Evolutionary conservation across 441 rosid species (phyloP).

Genomic region (Erysimum cheiri): DNA sequence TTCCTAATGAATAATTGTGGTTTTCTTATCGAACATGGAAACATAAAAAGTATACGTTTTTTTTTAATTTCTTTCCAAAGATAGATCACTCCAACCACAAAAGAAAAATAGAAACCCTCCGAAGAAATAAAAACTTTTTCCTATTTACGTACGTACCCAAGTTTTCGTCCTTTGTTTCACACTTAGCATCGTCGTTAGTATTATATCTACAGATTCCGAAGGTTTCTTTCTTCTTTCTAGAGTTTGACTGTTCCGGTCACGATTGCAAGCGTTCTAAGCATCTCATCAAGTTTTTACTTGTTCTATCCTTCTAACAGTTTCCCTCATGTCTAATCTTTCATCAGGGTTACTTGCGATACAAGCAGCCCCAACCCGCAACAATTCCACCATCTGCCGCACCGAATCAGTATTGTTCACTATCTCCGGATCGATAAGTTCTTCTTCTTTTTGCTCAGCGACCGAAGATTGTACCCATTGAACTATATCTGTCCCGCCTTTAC

Average conservation of each 20-base stretch:
- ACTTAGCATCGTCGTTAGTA: constrained; percentile 11
- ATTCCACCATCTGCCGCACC: constrained; percentile 51
- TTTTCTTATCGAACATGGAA: constrained; percentile 32
- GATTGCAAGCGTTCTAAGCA: constrained; percentile 21
- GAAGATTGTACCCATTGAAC: constrained; percentile 66
- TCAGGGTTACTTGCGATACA: constrained; percentile 60
- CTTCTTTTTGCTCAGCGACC: constrained; percentile 51
- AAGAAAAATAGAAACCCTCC: neutral
- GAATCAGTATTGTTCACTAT: constrained; percentile 47
- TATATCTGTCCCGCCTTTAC: constrained; percentile 74
- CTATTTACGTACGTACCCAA: constrained; percentile 23
- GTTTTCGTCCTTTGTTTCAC: neutral
- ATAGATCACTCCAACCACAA: constrained; percentile 30
- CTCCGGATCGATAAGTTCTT: constrained; percentile 80
- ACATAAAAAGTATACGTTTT: constrained; percentile 3
- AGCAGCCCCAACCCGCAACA: constrained; percentile 64
- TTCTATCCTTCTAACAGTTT: constrained; percentile 68
- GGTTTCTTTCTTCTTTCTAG: constrained; percentile 14
- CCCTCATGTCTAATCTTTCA: constrained; percentile 57
- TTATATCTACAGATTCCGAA: constrained; percentile 34
- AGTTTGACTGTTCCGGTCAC: constrained; percentile 12
- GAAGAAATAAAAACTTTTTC: neutral
- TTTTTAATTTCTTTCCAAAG: neutral
- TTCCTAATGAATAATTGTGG: constrained; percentile 6
- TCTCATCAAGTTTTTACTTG: constrained; percentile 49